Evolutionary conservation across 108 stramenopile species (phyloP), one percentile per base, ranked within the genome.

Genomic region (Stephanodiscus triporus): DNA sequence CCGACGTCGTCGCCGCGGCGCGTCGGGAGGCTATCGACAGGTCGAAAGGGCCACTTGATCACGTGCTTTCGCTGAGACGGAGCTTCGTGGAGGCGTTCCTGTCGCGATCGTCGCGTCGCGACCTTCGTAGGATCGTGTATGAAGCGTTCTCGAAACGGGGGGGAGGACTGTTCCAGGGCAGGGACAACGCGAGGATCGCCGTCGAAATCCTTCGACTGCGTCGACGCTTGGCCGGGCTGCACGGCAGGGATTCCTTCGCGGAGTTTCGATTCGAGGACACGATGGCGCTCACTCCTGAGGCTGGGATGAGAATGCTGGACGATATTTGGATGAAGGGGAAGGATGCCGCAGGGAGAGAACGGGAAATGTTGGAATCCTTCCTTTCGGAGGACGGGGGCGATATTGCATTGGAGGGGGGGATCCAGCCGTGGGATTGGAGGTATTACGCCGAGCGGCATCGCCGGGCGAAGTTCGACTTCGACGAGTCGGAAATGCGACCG

Each of bases 341-440:
- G 64, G 86, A 72, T 16, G 77, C 86, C 1, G 91, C 91, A 17
- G 78, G 88, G 50, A 55, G 53, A 23, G 91, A 92, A 75, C 58
- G 89, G 36, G 65, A 79, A 48, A 84, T 67, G 58, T 65, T 92
- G 76, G 91, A 92, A 73, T 75, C 80, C 1, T 92, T 85, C 48
- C 62, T 89, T 24, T 58, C 72, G 16, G 79, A 82, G 45, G 69
- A 36, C 7, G 80, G 84, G 13, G 86, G 32, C 32, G 32, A 34
- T 34, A 34, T 34, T 34, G 50, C 36, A 17, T 61, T 89, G 62
- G 81, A 85, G 50, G 84, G 83, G 20, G 86, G 86, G 3, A 80
- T 92, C 49, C 77, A 89, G 69, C 67, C 89, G 3, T 90, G 89
- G 89, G 91, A 92, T 86, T 92, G 91, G 91, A 66, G 91, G 10